Conservation (phyloP, 345 rosid species). For the Eutrema heterophyllum region DNA sequence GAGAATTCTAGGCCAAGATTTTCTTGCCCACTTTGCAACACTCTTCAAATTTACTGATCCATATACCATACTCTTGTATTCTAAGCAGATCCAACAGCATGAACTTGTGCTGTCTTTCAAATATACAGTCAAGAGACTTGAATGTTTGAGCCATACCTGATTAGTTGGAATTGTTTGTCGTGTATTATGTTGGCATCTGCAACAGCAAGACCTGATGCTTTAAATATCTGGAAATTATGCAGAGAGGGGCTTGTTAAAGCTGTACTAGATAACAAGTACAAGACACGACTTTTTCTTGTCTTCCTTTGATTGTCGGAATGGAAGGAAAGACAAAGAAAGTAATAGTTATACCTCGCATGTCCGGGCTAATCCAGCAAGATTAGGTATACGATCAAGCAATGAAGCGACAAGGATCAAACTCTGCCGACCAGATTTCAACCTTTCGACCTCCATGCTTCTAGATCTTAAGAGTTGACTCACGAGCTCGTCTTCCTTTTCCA, state of each 20-base stretch:
- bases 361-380: constrained; percentile 94
- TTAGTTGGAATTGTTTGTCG: constrained; percentile 94
- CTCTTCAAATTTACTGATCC: not conserved
- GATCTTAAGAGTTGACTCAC: constrained; percentile 65
- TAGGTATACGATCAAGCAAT: constrained; percentile 85
- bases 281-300: not conserved
- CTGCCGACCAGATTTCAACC: constrained; percentile 61
- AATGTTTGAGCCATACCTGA: constrained; percentile 46
- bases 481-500: constrained; percentile 81
- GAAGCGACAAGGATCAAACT: constrained; percentile 85
- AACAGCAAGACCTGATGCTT: constrained; percentile 68
- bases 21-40: not conserved
- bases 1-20: not conserved
- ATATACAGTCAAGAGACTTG: not conserved
- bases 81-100: not conserved
- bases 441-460: constrained; percentile 59
- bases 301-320: not conserved
- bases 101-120: not conserved
- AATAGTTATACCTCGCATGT: constrained; percentile 70
- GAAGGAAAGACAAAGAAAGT: not conserved
- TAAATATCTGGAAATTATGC: constrained; percentile 59
- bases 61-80: not conserved
- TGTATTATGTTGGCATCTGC: constrained; percentile 61
- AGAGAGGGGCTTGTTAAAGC: not conserved
- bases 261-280: not conserved